A percentile compares a stretch with the other conserved stretches of the same genome.
These are phyloP conservation scores for Umbellularia californica DNA, from an alignment of 164 flowering plant genomes.

Conservation along the genomic window DNA sequence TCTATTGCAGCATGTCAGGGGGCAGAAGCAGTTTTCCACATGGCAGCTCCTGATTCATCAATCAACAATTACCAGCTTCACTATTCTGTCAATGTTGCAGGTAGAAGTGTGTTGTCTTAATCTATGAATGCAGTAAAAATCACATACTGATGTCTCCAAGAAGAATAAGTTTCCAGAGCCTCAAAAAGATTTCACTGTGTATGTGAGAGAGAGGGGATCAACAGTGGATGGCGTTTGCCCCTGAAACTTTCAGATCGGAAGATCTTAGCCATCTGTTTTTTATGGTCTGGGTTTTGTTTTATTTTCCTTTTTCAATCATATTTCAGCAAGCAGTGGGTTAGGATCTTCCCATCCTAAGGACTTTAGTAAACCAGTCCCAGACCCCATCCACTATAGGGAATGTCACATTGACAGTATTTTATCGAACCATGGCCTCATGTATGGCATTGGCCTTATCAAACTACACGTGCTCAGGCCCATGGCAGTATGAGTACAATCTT, in stretches of 20 bases:
- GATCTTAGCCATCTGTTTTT: background rate
- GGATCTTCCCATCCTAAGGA: background rate
- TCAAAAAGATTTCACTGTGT: background rate
- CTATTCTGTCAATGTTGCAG: conserved; percentile 86
- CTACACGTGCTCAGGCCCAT: background rate
- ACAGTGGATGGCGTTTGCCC: background rate
- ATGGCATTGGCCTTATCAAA: background rate
- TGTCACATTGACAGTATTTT: background rate
- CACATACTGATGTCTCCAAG: background rate
- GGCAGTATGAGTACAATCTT: background rate
- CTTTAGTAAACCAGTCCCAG: too few relatives aligned
- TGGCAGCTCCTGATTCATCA: conserved; percentile 99
- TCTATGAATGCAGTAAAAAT: background rate
- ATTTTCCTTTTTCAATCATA: background rate
- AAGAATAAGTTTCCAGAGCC: background rate
- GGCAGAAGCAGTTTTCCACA: conserved; percentile 88
- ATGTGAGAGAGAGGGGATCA: background rate
- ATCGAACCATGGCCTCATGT: background rate
- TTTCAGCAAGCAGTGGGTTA: background rate
- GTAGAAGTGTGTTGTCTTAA: conserved; percentile 25
- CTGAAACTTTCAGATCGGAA: background rate
- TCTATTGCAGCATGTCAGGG: conserved; percentile 61
- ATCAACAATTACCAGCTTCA: conserved; percentile 83
- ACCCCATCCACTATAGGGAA: background rate
- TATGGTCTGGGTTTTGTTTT: background rate